phyloP scores from a whole-genome alignment of 2,329 filamentous ascomycete genomes.

The Alternaria novae-zelandiae region DNA sequence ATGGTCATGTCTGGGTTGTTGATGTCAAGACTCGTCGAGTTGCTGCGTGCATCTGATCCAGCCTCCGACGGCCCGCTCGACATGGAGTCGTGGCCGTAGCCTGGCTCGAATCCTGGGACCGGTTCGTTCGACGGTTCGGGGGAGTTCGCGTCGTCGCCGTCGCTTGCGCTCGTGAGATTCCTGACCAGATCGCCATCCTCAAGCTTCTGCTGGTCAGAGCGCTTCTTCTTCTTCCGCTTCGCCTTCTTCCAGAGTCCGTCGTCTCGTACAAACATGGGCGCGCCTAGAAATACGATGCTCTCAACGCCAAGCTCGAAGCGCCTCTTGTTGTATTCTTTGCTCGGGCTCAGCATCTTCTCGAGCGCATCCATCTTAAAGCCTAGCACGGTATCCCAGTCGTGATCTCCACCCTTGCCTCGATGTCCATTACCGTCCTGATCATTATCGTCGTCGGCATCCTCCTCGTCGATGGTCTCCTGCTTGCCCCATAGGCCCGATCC shows the following conservation, averaged over 20 bases:
- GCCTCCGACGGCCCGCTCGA: slow-evolving; percentile 43
- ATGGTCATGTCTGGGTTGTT: slow-evolving; percentile 79
- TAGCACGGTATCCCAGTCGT: slow-evolving; percentile 49
- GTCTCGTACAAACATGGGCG: slow-evolving; percentile 52
- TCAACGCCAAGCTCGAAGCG: slow-evolving; percentile 51
- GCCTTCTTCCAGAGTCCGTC: slow-evolving; percentile 51
- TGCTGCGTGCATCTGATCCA: slow-evolving; percentile 49
- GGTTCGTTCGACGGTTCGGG: slow-evolving; percentile 16
- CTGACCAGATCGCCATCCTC: slow-evolving; percentile 28
- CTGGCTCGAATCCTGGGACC: slow-evolving; percentile 45
- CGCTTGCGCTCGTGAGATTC: slow-evolving; percentile 18
- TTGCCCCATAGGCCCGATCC: slow-evolving; percentile 39
- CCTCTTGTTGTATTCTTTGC: slow-evolving; percentile 48
- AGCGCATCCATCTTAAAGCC: slow-evolving; percentile 50
- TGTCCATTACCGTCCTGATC: slow-evolving; percentile 6
- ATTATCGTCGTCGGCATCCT: slow-evolving; percentile 36
- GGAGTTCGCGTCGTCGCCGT: slow-evolving; percentile 22
- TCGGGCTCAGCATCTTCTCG: slow-evolving; percentile 49
- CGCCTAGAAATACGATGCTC: slow-evolving; percentile 48
- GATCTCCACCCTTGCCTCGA: slow-evolving; percentile 35
- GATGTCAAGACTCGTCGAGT: slow-evolving; percentile 56
- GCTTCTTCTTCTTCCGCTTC: slow-evolving; percentile 40
- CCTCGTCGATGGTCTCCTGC: slow-evolving; percentile 47
- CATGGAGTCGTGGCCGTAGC: slow-evolving; percentile 47
- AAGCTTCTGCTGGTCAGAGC: slow-evolving; percentile 24